Conservation (phyloP, 176 grass and related monocot genomes). For the Bromus sterilis region DNA sequence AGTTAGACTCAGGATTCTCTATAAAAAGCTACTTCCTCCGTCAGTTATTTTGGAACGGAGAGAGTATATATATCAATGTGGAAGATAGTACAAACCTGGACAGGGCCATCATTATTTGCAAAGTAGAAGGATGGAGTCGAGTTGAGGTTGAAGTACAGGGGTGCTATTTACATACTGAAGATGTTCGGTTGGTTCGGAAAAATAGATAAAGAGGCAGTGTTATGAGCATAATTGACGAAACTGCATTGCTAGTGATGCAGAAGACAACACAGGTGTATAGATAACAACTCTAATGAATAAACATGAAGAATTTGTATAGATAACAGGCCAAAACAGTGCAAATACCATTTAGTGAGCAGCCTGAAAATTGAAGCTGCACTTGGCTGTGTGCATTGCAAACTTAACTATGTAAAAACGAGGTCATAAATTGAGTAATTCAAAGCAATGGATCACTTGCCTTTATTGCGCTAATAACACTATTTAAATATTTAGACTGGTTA, state of each 20-base stretch:
- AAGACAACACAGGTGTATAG: slow-evolving; percentile 41
- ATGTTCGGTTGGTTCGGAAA: slow-evolving; percentile 10
- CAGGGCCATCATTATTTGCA: slow-evolving; percentile 5
- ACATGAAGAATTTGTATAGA: background rate
- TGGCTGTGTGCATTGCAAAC: too few species aligned
- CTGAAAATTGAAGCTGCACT: too few species aligned
- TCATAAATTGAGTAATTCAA: too few species aligned
- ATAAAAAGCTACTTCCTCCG: background rate
- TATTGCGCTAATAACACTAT: too few species aligned
- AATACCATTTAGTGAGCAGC: background rate
- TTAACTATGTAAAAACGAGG: too few species aligned
- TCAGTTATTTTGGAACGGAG: too few species aligned
- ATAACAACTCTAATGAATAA: background rate
- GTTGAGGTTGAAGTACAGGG: slow-evolving; percentile 48
- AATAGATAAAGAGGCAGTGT: slow-evolving; percentile 26
- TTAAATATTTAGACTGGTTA: too few species aligned
- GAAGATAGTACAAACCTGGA: slow-evolving; percentile 55
- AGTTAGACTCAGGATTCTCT: slow-evolving; percentile 1
- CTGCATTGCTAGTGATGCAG: slow-evolving; percentile 19
- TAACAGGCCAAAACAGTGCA: background rate
- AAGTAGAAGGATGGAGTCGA: slow-evolving; percentile 61
- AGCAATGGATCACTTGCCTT: too few species aligned
- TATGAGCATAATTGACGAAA: slow-evolving; percentile 23
- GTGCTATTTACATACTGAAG: slow-evolving; percentile 17
- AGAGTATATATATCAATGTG: background rate